These are phyloP conservation scores for Paramecium tetraurelia DNA, from an alignment of 73 alveolate genomes.

Conservation along the genomic window DNA sequence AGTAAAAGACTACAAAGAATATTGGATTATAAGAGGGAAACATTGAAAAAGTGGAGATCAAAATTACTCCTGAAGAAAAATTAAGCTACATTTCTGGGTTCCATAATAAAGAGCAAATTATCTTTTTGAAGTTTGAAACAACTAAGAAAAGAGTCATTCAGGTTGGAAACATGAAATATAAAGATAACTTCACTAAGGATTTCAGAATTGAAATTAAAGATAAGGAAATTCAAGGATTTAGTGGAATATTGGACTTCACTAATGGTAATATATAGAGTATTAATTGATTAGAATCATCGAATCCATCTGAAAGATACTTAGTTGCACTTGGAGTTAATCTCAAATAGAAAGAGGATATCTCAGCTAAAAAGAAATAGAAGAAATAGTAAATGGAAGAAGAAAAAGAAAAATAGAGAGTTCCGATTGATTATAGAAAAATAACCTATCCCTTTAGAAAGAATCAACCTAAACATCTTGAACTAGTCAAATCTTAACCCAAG, in stretches of 20 bases:
- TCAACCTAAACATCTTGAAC: not conserved
- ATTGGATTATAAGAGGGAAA: not conserved
- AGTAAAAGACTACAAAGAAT: not conserved
- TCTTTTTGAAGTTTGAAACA: constrained; percentile 16
- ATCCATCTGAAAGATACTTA: constrained; percentile 28
- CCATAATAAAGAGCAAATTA: not conserved
- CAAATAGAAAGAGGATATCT: not conserved
- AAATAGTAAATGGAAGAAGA: not conserved
- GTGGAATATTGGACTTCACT: constrained; percentile 2
- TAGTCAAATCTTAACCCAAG: constrained; percentile 16
- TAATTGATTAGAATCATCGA: not conserved
- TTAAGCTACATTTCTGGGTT: constrained; percentile 20
- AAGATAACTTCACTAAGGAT: not conserved
- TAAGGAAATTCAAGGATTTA: not conserved
- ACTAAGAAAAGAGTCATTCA: not conserved
- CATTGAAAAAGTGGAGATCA: not conserved
- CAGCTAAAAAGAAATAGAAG: not conserved
- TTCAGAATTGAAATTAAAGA: constrained; percentile 39
- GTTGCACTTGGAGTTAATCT: constrained; percentile 16
- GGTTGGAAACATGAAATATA: constrained; percentile 3
- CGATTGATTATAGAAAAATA: not conserved
- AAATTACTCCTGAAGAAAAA: not conserved
- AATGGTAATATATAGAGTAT: not conserved
- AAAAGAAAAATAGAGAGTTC: not conserved
- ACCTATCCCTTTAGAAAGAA: not conserved